Percentiles rank a stretch among this genome's conserved stretches.
Evolutionary conservation across 2,329 filamentous ascomycete species (phyloP).

Genomic region (Hymenoscyphus fraxineus): DNA sequence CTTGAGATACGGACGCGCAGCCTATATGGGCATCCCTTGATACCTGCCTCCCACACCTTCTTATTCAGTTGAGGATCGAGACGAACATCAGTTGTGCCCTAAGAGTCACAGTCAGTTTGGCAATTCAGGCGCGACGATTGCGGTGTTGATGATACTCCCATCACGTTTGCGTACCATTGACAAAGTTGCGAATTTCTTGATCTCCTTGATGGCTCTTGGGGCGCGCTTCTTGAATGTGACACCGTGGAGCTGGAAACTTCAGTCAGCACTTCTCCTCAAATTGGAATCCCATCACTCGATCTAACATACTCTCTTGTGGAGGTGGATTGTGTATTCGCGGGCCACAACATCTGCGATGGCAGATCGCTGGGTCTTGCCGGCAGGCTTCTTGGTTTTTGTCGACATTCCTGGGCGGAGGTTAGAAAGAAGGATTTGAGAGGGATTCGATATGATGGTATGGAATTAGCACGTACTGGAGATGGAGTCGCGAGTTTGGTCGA

Average conservation of each 20-base stretch:
- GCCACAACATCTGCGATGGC: slow-evolving; percentile 99
- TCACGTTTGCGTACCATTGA: slow-evolving; percentile 75
- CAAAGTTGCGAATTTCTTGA: slow-evolving; percentile 86
- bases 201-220: slow-evolving; percentile 98
- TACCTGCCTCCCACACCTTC: slow-evolving; percentile 99
- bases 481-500: slow-evolving; percentile 13
- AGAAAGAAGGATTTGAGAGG: slow-evolving; percentile 16
- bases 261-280: slow-evolving; percentile 44
- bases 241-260: slow-evolving; percentile 74
- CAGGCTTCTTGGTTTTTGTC: slow-evolving; percentile 60
- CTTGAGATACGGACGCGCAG: slow-evolving; percentile 97
- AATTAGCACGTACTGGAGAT: slow-evolving; percentile 10
- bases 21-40: slow-evolving; percentile 98
- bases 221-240: slow-evolving; percentile 99
- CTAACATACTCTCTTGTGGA: slow-evolving; percentile 95
- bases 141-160: background rate
- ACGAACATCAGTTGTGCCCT: slow-evolving; percentile 97
- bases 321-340: slow-evolving; percentile 99
- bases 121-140: slow-evolving; percentile 1
- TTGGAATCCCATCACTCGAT: slow-evolving; percentile 17
- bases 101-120: slow-evolving; percentile 23
- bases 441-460: background rate
- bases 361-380: slow-evolving; percentile 73
- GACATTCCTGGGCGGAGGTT: slow-evolving; percentile 56
- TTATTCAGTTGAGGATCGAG: slow-evolving; percentile 99